These are phyloP conservation scores for Biscogniauxia marginata DNA, from an alignment of 2,329 filamentous ascomycete genomes.

Conservation along the genomic window DNA sequence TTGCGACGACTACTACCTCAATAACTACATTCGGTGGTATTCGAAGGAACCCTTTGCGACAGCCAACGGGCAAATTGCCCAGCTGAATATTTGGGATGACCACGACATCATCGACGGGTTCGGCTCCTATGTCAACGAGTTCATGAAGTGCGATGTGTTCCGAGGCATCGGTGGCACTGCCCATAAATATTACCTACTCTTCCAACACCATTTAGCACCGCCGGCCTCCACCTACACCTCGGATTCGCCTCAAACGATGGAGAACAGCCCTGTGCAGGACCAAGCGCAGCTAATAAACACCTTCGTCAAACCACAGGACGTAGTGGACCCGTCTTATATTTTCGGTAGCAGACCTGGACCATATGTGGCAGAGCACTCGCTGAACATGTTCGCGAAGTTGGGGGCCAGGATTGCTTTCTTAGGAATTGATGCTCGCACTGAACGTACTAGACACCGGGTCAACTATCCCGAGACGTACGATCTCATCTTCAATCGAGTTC, in stretches of 20 bases:
- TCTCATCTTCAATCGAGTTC: slow-evolving; percentile 73
- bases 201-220: slow-evolving; percentile 90
- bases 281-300: slow-evolving; percentile 71
- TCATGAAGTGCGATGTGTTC: slow-evolving; percentile 92
- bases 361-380: slow-evolving; percentile 84
- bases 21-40: slow-evolving; percentile 87
- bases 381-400: slow-evolving; percentile 81
- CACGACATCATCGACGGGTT: slow-evolving; percentile 93
- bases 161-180: slow-evolving; percentile 87
- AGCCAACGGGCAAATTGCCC: slow-evolving; percentile 88
- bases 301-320: slow-evolving; percentile 60
- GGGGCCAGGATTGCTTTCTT: slow-evolving; percentile 82
- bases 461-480: slow-evolving; percentile 94
- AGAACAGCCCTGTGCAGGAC: slow-evolving; percentile 63
- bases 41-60: slow-evolving; percentile 78
- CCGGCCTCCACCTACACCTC: slow-evolving; percentile 84
- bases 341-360: slow-evolving; percentile 75
- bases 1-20: slow-evolving; percentile 86
- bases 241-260: slow-evolving; percentile 54
- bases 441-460: slow-evolving; percentile 90
- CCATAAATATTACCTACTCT: slow-evolving; percentile 97
- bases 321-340: slow-evolving; percentile 70
- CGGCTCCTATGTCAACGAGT: slow-evolving; percentile 89
- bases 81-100: slow-evolving; percentile 98
- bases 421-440: slow-evolving; percentile 88